Conservation (phyloP, 75 land plant species). For the Picea glauca region DNA sequence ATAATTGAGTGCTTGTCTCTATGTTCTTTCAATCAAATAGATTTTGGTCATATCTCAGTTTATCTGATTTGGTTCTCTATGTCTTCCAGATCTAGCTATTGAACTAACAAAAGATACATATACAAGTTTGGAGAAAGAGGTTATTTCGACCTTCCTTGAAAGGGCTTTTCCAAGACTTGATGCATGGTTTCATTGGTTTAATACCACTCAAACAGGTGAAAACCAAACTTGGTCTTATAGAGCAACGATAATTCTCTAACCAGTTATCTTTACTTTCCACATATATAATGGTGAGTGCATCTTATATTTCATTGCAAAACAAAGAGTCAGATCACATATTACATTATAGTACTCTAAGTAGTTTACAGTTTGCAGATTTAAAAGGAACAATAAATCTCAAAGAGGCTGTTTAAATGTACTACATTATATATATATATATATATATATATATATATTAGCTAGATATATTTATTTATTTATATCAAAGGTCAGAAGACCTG, state of each 20-base stretch:
- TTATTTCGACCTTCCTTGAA: slow-evolving; percentile 52
- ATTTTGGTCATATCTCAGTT: too few relatives aligned
- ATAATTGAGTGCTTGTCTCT: too few relatives aligned
- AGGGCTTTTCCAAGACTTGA: slow-evolving; percentile 72
- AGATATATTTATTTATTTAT: too few relatives aligned
- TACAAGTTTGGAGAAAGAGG: slow-evolving; percentile 32
- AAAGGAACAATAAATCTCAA: background rate
- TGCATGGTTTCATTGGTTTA: slow-evolving; percentile 98
- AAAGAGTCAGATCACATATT: too few relatives aligned
- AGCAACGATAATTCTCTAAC: background rate
- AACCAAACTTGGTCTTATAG: background rate
- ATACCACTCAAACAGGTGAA: slow-evolving; percentile 86
- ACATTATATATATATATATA: background rate
- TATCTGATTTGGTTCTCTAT: too few relatives aligned
- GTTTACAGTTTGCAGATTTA: too few relatives aligned
- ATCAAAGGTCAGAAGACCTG: too few relatives aligned
- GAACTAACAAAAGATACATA: slow-evolving; percentile 35
- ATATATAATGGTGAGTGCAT: background rate
- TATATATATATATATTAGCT: background rate
- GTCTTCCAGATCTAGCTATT: slow-evolving; percentile 33
- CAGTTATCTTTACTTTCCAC: background rate
- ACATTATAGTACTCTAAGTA: too few relatives aligned
- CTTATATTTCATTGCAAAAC: too few relatives aligned
- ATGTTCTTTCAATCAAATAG: too few relatives aligned
- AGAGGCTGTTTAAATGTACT: background rate